Base-by-base conservation (phyloP, 73 alveolate species). In the Diophrys appendiculata region DNA sequence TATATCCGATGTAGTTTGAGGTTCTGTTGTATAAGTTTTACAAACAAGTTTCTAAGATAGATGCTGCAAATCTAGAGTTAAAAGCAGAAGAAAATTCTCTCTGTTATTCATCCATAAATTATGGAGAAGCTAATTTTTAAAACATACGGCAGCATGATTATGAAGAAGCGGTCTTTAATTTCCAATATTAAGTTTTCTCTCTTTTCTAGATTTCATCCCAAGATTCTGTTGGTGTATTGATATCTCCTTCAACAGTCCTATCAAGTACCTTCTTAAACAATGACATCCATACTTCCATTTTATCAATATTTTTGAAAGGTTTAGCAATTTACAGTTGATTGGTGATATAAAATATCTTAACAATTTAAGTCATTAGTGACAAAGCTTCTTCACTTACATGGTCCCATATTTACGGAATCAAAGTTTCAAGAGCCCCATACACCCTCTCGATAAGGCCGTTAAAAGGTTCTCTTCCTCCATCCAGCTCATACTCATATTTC, bases 401-500 rank as follows among this genome's bases (percentile, higher is more conserved):
- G 35, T 23, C 87, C 11, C 82, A 27, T 64, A 77, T 52, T 54
- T 76, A 31, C 23, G 76, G 43, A 65, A 74, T 67, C 76, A 81
- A 76, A 14, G 29, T 31, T 34, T 90, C 97, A 18, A 90, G 81
- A 43, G 5, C n/a, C n/a, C 60, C 60, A 43, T 43, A 90, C 2
- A 80, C 65, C 18, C 71, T 27, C n/a, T 33, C 78, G 32, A 86
- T 84, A 11, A 90, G 78, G 27, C 72, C 89, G 67, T 87, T 71
- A 69, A 90, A 80, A 27, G 94, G 92, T 13, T 74, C 78, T 27
- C 97, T 27, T 69, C 76, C 90, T 13, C 60, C 80, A 43, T 90
- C 90, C 78, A 90, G 29, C 54, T 78, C 92, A 55, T 53, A 84
- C 72, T 89, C 96, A 71, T 84, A 89, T 73, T 82, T 80, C 52